Percentiles rank a stretch among this genome's conserved stretches.
These are phyloP conservation scores for Buxus sempervirens DNA, from an alignment of 164 flowering plant genomes.

Conservation along the genomic window DNA sequence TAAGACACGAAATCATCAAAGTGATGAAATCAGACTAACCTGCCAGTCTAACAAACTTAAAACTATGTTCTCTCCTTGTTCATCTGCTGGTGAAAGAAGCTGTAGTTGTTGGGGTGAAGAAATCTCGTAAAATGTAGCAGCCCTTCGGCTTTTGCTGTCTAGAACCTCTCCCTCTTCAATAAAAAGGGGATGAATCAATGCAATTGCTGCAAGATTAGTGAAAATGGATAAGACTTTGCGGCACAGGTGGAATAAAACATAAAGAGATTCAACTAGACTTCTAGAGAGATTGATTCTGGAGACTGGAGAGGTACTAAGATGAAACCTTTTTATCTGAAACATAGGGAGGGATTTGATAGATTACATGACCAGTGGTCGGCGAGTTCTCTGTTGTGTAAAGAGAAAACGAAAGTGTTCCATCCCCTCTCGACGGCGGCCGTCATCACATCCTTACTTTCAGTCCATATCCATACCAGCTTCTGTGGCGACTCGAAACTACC, in stretches of 20 bases:
- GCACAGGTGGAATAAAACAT: too few species aligned
- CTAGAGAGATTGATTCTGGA: too few species aligned
- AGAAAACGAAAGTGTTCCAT: constrained; percentile 80
- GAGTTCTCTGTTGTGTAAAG: constrained; percentile 32
- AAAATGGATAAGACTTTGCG: background rate
- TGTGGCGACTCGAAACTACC: constrained; percentile 15
- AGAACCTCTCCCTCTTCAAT: constrained; percentile 48
- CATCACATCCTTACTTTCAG: constrained; percentile 80
- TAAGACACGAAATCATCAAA: too few species aligned
- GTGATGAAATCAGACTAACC: constrained; percentile 30
- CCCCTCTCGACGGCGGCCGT: constrained; percentile 85
- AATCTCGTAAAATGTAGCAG: constrained; percentile 56
- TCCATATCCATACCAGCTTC: constrained; percentile 91
- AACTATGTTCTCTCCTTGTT: constrained; percentile 45
- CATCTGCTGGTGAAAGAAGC: constrained; percentile 43
- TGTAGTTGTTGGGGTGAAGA: constrained; percentile 59
- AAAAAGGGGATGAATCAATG: constrained; percentile 61
- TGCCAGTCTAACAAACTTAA: constrained; percentile 80
- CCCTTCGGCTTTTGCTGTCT: constrained; percentile 42
- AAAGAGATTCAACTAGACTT: too few species aligned
- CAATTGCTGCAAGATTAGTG: constrained; percentile 50
- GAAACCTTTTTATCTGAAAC: too few species aligned
- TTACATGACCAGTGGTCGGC: constrained; percentile 81
- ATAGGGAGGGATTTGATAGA: background rate
- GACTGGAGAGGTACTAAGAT: too few species aligned